Evolutionary conservation across 768 basidiomycete species (phyloP).

Genomic region (Kwoniella dejecticola): DNA sequence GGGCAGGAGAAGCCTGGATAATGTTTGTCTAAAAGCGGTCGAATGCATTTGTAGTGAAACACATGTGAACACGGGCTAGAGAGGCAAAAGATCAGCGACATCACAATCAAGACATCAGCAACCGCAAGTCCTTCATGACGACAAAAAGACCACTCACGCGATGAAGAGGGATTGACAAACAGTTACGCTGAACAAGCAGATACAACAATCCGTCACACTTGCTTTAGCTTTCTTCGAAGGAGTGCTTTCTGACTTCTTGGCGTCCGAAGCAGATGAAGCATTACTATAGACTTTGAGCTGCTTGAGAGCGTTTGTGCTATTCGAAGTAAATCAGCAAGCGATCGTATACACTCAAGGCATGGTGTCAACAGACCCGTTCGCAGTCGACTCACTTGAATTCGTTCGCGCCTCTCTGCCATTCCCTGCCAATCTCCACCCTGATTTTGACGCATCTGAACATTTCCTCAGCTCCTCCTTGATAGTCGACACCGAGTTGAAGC

Average conservation of each 20-base stretch:
- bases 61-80: conserved; percentile 83
- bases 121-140: neutral
- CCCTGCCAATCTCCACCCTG: conserved; percentile 80
- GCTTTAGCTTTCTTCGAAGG: conserved; percentile 48
- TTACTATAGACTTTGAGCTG: conserved; percentile 64
- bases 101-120: neutral
- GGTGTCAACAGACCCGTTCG: too few species aligned
- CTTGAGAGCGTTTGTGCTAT: conserved; percentile 67
- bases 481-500: conserved; percentile 92
- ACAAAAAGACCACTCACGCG: conserved; percentile 58
- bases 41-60: conserved; percentile 79
- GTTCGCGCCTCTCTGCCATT: conserved; percentile 86
- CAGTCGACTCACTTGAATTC: conserved; percentile 75
- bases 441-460: conserved; percentile 98
- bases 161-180: conserved; percentile 97
- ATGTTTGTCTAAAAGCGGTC: conserved; percentile 83
- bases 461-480: conserved; percentile 95
- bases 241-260: conserved; percentile 20
- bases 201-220: conserved; percentile 75
- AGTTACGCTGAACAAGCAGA: conserved; percentile 86
- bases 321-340: neutral
- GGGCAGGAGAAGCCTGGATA: conserved; percentile 94
- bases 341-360: too few species aligned
- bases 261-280: conserved; percentile 22
- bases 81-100: neutral